A percentile compares a stretch with the other conserved stretches of the same genome.
Evolutionary conservation across 768 basidiomycete genomes (phyloP).

Genomic region (Suillus bovinus): DNA sequence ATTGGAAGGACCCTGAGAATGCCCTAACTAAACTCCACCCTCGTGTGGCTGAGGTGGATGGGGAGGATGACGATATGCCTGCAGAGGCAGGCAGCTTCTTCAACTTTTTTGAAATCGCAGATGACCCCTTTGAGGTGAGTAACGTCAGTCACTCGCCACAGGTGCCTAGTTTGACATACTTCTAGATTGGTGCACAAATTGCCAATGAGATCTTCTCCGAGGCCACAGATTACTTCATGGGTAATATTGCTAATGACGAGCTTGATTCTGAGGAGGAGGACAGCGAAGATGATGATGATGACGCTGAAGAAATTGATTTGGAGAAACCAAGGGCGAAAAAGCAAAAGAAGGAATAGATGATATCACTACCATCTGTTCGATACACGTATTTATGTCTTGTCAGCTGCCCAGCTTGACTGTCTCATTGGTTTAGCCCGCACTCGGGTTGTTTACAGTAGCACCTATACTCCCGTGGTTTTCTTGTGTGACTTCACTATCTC

Average conservation of each 20-base stretch:
- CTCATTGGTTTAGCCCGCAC: conserved; percentile 9
- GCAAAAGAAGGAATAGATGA: conserved; percentile 46
- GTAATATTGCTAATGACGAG: conserved; percentile 59
- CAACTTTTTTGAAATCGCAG: conserved; percentile 75
- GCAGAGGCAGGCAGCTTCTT: conserved; percentile 83
- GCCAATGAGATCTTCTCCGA: conserved; percentile 80
- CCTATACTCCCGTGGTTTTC: background rate
- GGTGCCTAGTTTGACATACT: background rate
- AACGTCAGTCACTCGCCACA: background rate
- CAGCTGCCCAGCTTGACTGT: conserved; percentile 7
- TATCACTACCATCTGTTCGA: conserved; percentile 14
- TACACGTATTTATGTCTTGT: conserved; percentile 30
- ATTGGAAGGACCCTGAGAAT: conserved; percentile 80
- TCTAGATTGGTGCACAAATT: conserved; percentile 69
- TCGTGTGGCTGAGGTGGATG: conserved; percentile 58
- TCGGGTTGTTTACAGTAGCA: conserved; percentile 9
- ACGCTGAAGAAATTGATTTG: conserved; percentile 84
- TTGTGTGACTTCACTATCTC: background rate
- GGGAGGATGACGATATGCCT: conserved; percentile 57
- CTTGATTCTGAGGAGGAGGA: conserved; percentile 65
- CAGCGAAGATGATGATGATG: conserved; percentile 72
- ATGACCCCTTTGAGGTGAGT: conserved; percentile 70
- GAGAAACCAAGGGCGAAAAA: conserved; percentile 83
- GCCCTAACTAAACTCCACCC: conserved; percentile 82
- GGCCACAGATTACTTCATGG: conserved; percentile 81